phyloP scores from a whole-genome alignment of 306 rosid genomes.

The Vigna radiata region DNA sequence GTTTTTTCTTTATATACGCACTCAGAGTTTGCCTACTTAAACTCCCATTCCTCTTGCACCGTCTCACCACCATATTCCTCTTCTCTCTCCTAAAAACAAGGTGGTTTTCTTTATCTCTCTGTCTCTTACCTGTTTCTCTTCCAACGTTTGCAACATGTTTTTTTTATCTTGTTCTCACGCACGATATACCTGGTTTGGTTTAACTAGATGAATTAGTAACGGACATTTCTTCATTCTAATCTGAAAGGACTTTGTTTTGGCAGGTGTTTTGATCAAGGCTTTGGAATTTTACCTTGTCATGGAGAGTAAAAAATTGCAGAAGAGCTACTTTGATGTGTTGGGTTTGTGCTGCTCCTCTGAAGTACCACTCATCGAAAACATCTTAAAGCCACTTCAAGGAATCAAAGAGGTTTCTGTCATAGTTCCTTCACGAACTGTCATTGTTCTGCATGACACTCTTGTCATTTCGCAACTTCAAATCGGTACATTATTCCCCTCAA shows the following conservation, averaged over 20 bases:
- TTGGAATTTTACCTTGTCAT: slow-evolving; percentile 27
- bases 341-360: slow-evolving; percentile 94
- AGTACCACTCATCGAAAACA: slow-evolving; percentile 72
- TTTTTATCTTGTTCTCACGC: background rate
- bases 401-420: slow-evolving; percentile 75
- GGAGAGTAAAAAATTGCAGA: slow-evolving; percentile 60
- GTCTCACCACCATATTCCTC: background rate
- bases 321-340: slow-evolving; percentile 85
- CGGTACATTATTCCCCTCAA: slow-evolving; percentile 46
- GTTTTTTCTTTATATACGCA: background rate
- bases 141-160: background rate
- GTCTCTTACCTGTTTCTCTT: background rate
- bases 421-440: slow-evolving; percentile 80
- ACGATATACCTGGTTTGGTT: background rate
- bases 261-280: slow-evolving; percentile 9
- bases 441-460: slow-evolving; percentile 75
- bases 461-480: slow-evolving; percentile 83
- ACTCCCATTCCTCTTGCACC: background rate
- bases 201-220: background rate
- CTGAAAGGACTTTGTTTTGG: background rate
- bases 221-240: background rate
- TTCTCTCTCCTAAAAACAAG: slow-evolving; percentile 27
- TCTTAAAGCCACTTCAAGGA: slow-evolving; percentile 70
- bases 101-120: background rate
- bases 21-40: slow-evolving; percentile 25